Conservation (phyloP, 176 grass and related monocot genomes). For the Coix lacrymajobi region DNA sequence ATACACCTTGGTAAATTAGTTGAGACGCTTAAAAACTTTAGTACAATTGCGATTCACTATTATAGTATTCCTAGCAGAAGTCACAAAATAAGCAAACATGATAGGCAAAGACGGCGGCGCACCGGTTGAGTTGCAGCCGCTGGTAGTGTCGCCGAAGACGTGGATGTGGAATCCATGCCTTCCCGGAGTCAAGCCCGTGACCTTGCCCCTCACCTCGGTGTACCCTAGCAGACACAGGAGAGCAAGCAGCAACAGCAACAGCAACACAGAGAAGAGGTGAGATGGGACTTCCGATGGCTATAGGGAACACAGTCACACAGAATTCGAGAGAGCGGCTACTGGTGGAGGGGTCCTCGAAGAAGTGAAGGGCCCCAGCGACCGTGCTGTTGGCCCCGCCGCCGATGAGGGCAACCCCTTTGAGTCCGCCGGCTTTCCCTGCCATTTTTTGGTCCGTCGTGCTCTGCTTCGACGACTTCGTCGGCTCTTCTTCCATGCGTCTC, state of each 20-base stretch:
- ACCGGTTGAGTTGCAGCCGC: conserved; percentile 72
- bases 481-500: not conserved
- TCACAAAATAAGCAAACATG: not conserved
- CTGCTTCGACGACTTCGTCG: not conserved
- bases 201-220: conserved; percentile 53
- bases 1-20: not conserved
- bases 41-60: not conserved
- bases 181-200: conserved; percentile 47
- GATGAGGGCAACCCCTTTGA: conserved; percentile 61
- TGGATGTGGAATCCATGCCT: conserved; percentile 68
- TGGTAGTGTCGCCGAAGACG: conserved; percentile 69
- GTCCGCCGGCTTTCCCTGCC: conserved; percentile 33
- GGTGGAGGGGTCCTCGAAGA: conserved; percentile 36
- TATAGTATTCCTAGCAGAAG: not conserved
- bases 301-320: not conserved
- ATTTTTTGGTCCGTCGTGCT: conserved; percentile 17
- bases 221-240: conserved; percentile 25
- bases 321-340: not conserved
- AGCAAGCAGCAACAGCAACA: conserved; percentile 8
- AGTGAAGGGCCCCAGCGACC: conserved; percentile 35
- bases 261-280: not conserved
- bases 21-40: not conserved
- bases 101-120: not conserved
- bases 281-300: not conserved
- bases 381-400: conserved; percentile 32